Base-by-base conservation (phyloP, 2,329 filamentous ascomycete species). In the Periconia macrospinosa region DNA sequence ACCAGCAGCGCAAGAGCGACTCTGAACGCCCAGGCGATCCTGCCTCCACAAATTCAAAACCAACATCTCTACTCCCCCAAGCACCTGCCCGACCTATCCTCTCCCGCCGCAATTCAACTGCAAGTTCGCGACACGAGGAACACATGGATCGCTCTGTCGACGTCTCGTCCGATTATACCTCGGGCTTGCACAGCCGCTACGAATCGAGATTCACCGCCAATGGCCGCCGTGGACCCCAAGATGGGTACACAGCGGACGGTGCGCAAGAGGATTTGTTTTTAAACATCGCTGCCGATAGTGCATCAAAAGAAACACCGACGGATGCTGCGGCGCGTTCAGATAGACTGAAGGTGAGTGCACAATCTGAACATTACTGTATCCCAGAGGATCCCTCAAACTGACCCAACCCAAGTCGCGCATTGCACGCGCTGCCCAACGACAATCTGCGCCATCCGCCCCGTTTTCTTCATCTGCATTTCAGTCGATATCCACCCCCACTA, bases 251-350 rank as follows among this genome's bases (percentile, higher is more conserved):
- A 43, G 67, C 68, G 10, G 63, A 59, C 46, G 68, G 69, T 15
- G 62, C 64, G 33, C 55, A 53, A 41, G 75, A 76, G 57, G 75
- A 78, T 56, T 63, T 78, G 27, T 78, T 78, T 55, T 59, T 77
- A 45, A 71, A 76, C 55, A 71, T 77, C 51, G 75, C 75, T 45
- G 70, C 70, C 45, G 73, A 75, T 57, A 69, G 49, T 45, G 66
- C 68, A 27, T 63, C 68, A 17, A 63, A 56, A 35, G 67, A 61
- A 49, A 58, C 62, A 23, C 55, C 59, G 17, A 55, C 60, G 8
- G 71, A 73, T 40, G 54, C 60, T 23, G 50, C 61, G n/a, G 54
- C 63, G 33, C 66, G 69, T 14, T 53, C 65, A 8, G 70, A 73
- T 52, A 57, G 68, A 50, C 55, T 68, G 57, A 61, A 68, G 59